phyloP scores from a whole-genome alignment of 768 basidiomycete genomes.

The Leccinellum albellum region DNA sequence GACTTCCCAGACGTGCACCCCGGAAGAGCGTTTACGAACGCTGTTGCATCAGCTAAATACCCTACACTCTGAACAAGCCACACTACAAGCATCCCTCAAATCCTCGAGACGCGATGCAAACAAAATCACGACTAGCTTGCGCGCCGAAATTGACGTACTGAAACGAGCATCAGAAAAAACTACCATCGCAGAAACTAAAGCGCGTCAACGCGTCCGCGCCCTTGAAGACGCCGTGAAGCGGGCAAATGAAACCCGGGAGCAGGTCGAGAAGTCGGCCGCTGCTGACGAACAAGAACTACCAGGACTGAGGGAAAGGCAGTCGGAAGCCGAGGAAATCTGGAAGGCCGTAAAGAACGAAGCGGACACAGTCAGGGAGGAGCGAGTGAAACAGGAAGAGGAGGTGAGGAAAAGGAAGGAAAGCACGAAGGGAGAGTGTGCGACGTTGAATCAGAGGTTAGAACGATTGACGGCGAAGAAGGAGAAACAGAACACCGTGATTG shows the following conservation, averaged over 20 bases:
- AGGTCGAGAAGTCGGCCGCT: constrained; percentile 38
- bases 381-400: constrained; percentile 46
- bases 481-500: constrained; percentile 51
- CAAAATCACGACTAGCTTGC: constrained; percentile 75
- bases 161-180: constrained; percentile 83
- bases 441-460: constrained; percentile 61
- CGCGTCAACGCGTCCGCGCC: constrained; percentile 81
- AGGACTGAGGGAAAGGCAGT: constrained; percentile 38
- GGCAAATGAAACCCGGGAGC: constrained; percentile 52
- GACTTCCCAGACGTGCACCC: constrained; percentile 36
- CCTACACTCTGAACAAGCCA: constrained; percentile 63
- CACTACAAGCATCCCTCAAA: constrained; percentile 68
- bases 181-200: constrained; percentile 67
- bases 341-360: constrained; percentile 41
- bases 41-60: constrained; percentile 65
- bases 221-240: constrained; percentile 87
- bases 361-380: constrained; percentile 40
- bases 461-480: constrained; percentile 62
- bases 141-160: constrained; percentile 79
- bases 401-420: constrained; percentile 53
- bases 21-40: constrained; percentile 64
- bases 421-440: constrained; percentile 55
- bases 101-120: constrained; percentile 76
- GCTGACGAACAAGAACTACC: constrained; percentile 41
- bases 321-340: constrained; percentile 40